These are phyloP conservation scores for Mediolabrus comicus DNA, from an alignment of 108 stramenopile genomes.

Conservation along the genomic window DNA sequence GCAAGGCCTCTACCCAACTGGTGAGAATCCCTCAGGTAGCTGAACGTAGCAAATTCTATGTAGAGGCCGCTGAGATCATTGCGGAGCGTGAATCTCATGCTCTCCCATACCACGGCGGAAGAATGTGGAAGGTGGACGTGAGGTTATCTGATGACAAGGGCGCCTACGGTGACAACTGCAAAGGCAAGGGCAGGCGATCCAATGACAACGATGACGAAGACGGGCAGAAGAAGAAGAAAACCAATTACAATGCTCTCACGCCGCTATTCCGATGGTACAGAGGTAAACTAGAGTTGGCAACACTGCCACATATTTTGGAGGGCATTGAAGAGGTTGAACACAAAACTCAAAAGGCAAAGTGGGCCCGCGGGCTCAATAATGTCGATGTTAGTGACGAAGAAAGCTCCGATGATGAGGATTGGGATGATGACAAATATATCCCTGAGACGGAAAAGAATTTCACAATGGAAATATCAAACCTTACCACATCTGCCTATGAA, in stretches of 20 bases:
- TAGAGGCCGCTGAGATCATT: constrained; percentile 60
- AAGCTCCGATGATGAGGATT: constrained; percentile 40
- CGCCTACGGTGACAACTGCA: constrained; percentile 28
- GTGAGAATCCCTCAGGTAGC: constrained; percentile 34
- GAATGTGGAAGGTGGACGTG: constrained; percentile 68
- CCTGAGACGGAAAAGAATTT: constrained; percentile 12
- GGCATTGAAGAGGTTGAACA: constrained; percentile 30
- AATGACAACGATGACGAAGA: constrained; percentile 31
- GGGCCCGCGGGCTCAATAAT: constrained; percentile 17
- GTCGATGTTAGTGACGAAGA: constrained; percentile 23
- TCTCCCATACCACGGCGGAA: constrained; percentile 71
- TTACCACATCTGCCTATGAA: constrained; percentile 33
- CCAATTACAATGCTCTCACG: constrained; percentile 18
- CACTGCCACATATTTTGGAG: constrained; percentile 62
- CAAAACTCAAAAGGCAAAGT: constrained; percentile 27
- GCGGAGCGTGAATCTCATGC: constrained; percentile 55
- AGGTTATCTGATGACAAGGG: constrained; percentile 32
- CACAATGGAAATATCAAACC: constrained; percentile 30
- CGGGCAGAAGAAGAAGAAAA: constrained; percentile 9
- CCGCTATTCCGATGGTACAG: constrained; percentile 53
- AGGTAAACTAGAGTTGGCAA: constrained; percentile 54
- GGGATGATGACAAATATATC: constrained; percentile 23
- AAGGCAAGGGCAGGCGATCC: constrained; percentile 15
- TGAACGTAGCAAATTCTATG: constrained; percentile 55
- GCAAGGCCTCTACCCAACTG: constrained; percentile 3